Evolutionary conservation across 345 rosid species (phyloP), one percentile per base, ranked within the genome.

Genomic region (Draba incana): DNA sequence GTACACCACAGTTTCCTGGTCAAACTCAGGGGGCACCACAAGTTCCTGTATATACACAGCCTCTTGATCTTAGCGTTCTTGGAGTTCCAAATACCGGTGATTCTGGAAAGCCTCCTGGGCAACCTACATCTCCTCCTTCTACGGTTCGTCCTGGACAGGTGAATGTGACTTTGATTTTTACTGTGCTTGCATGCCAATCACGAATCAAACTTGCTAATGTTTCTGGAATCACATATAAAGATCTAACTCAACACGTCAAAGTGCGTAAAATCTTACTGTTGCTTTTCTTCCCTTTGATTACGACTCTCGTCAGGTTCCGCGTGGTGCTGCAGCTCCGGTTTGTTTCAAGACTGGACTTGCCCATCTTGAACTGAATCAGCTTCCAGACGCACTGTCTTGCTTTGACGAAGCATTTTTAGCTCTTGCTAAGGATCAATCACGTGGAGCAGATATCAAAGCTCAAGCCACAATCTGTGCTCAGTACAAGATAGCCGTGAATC

Each of bases 401-500:
- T 94, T 91, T 31, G 92, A 94, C 53, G 97, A 94, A 82, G 98
- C 96, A 68, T 94, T 94, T 81, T 83, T 94, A 48, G 99, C 98
- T 55, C 84, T 91, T 48, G 98, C 99, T 35, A 94, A 91, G 86
- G 99, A 94, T 80, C 79, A 84, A 44, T 94, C 98, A 57, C 96
- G 98, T 75, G 99, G 99, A 46, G 92, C 86, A 15, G 99, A 91
- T 77, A 85, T 94, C 65, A 91, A 89, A 79, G 88, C 99, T 67
- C 99, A 94, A 82, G 98, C 92, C 45, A 94, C 99, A 51, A 94
- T 94, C 71, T 89, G 91, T 82, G 98, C 97, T 56, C 99, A 89
- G 77, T 94, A 91, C 88, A 94, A 94, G 81, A 88, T 88, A 57
- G 98, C 98, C 4, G 98, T 91, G 35, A 91, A 90, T 52, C 90